These are phyloP conservation scores for Neoboletus magnificus DNA, from an alignment of 768 basidiomycete genomes.

Conservation along the genomic window DNA sequence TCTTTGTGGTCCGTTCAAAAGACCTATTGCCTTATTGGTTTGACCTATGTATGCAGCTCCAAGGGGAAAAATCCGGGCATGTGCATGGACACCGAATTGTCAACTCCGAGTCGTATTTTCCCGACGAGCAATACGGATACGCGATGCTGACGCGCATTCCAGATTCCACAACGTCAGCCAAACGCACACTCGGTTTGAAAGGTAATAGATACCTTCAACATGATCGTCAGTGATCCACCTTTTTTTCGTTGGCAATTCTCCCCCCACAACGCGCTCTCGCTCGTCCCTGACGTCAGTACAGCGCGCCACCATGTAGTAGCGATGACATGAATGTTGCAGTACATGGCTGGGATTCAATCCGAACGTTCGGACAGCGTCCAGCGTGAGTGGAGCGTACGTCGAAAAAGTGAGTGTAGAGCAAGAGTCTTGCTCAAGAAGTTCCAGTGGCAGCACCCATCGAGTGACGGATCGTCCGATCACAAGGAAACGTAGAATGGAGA, in stretches of 20 bases:
- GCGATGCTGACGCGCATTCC: constrained; percentile 92
- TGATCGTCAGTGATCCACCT: constrained; percentile 83
- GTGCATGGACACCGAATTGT: constrained; percentile 77
- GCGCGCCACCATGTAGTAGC: constrained; percentile 85
- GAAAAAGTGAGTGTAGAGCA: constrained; percentile 62
- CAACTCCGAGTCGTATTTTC: constrained; percentile 83
- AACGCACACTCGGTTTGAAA: not conserved
- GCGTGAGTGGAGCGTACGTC: constrained; percentile 44
- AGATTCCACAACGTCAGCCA: constrained; percentile 68
- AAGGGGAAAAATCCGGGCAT: not conserved
- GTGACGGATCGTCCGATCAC: constrained; percentile 79
- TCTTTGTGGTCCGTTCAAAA: constrained; percentile 88
- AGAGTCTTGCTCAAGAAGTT: constrained; percentile 82
- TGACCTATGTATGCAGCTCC: not conserved
- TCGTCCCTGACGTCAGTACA: constrained; percentile 72
- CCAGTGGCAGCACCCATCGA: too few species aligned
- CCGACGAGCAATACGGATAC: constrained; percentile 73
- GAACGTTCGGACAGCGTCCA: constrained; percentile 57
- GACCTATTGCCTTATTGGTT: constrained; percentile 51
- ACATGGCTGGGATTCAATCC: constrained; percentile 79
- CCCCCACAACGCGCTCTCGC: constrained; percentile 42
- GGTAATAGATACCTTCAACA: constrained; percentile 64
- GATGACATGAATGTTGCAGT: constrained; percentile 81
- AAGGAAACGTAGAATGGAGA: constrained; percentile 1
- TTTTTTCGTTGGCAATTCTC: constrained; percentile 75